Base-by-base conservation (phyloP, 2,329 filamentous ascomycete genomes). In the Sclerotiophoma versabilis region DNA sequence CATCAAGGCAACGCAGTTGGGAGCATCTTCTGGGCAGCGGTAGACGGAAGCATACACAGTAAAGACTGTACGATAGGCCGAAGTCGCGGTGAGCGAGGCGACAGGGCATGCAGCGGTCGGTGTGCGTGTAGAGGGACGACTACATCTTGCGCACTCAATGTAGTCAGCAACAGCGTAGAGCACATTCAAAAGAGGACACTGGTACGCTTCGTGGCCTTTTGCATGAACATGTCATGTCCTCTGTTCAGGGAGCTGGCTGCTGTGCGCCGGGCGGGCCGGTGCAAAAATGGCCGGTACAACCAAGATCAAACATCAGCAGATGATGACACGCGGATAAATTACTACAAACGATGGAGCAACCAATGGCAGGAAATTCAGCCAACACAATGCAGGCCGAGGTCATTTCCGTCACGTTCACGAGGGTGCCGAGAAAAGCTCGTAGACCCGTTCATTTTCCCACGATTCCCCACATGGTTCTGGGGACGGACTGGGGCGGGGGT, bases 11-110 rank as follows among this genome's bases (percentile, higher is more conserved):
- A 44, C 38, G 45, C 41, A 49, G 49, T 54, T 53, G 50, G 54
- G 42, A 32, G 58, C 38, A 51, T 56, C 39, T 49, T 49, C 33
- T 30, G 56, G 38, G 54, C 52, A 49, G 45, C 42, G 51, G 49
- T 60, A 64, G 63, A 61, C 49, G 52, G 52, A 42, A 44, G 49
- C 37, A 53, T 54, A 54, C 41, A 55, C 57, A 55, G 58, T 43
- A 36, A 58, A 47, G 58, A 60, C 51, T 65, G 61, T 68, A 66
- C 43, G 62, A 69, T 65, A 66, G 65, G 22, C 23, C 33, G 14
- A 15, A 27, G 44, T 36, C 14, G 33, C 32, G 6, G 43, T 32
- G 37, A 45, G 39, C 33, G 45, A 45, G 20, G 36, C 15, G 19
- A 33, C 26, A 36, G 33, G 42, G 45, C 44, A 59, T 32, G 45